Evolutionary conservation across 495 filamentous ascomycete species (phyloP).

Genomic region (Beverwykella pulmonaria): DNA sequence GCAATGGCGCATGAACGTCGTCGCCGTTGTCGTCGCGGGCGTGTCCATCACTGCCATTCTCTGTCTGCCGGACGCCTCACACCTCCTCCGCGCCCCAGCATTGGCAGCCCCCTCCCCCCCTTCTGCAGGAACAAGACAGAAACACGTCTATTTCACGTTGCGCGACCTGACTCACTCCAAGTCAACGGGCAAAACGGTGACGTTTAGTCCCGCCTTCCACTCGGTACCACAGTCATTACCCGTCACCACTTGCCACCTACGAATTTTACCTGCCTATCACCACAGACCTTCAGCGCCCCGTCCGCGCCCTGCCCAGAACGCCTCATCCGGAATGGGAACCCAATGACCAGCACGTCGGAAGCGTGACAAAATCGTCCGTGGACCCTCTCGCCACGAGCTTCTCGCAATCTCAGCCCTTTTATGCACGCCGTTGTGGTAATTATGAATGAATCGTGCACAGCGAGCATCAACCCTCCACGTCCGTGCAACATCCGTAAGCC

Average conservation of each 20-base stretch:
- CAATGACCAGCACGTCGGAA: conserved; percentile 19
- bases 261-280: neutral
- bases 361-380: neutral
- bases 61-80: neutral
- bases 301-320: neutral
- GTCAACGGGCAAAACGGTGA: neutral
- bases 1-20: neutral
- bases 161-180: neutral
- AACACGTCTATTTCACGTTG: no score
- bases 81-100: neutral
- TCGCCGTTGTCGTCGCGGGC: neutral
- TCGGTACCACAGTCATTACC: neutral
- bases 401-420: neutral
- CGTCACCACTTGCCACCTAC: neutral
- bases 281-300: neutral
- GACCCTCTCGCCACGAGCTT: no score
- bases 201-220: neutral
- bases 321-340: conserved; percentile 23
- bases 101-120: conserved; percentile 4
- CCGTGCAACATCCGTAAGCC: neutral
- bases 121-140: neutral
- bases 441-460: neutral
- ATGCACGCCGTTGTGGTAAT: neutral
- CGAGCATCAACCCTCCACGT: neutral
- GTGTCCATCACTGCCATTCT: conserved; percentile 5